These are phyloP conservation scores for Huntiella bhutanensis DNA, from an alignment of 2,329 filamentous ascomycete species.

Conservation along the genomic window DNA sequence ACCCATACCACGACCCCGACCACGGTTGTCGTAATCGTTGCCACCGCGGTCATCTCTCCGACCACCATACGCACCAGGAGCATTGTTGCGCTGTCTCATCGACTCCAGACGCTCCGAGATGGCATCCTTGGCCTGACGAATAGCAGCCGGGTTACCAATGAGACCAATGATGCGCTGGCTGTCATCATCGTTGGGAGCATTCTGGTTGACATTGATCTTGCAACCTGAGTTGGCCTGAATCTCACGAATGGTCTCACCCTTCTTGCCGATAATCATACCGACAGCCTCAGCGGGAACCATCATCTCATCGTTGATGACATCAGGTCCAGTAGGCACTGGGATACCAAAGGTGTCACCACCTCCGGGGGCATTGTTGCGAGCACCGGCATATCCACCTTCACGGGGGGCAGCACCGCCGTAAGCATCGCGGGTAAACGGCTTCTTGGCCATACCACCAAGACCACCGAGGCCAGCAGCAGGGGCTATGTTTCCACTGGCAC, in stretches of 20 bases:
- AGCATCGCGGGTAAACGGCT: constrained; percentile 8
- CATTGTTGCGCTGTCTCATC: constrained; percentile 11
- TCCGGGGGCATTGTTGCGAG: constrained; percentile 12
- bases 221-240: constrained; percentile 78
- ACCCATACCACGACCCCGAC: not conserved
- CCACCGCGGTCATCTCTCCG: constrained; percentile 7
- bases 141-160: constrained; percentile 58
- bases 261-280: constrained; percentile 92
- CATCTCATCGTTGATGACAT: constrained; percentile 68
- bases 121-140: constrained; percentile 60
- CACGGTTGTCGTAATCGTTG: constrained; percentile 5
- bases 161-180: constrained; percentile 73
- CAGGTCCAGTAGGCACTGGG: constrained; percentile 19
- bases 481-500: constrained; percentile 15
- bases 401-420: constrained; percentile 4
- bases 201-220: constrained; percentile 85
- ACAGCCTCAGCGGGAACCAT: constrained; percentile 79
- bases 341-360: constrained; percentile 17
- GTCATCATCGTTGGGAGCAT: constrained; percentile 44
- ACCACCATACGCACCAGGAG: constrained; percentile 1
- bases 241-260: constrained; percentile 82
- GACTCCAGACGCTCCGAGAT: constrained; percentile 88
- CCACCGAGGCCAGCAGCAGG: constrained; percentile 16
- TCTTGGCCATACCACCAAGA: constrained; percentile 15
- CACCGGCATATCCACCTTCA: constrained; percentile 15